Conservation (phyloP, 2,329 filamentous ascomycete genomes). For the Alternaria rosae region DNA sequence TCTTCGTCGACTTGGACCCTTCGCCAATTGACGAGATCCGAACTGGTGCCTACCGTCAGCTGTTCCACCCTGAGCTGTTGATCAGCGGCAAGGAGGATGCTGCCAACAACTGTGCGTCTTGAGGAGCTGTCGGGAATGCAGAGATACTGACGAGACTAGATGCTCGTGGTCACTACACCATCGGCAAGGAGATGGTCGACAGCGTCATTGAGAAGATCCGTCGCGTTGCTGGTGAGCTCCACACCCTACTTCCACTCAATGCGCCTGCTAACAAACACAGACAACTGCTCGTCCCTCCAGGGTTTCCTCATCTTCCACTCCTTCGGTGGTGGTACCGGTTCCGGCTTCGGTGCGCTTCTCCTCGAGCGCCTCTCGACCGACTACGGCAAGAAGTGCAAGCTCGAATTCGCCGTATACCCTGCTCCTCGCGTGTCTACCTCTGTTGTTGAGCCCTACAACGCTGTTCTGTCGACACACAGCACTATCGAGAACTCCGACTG, state of each 20-base stretch:
- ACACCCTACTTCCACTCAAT: neutral
- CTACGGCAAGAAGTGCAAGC: slow-evolving; percentile 80
- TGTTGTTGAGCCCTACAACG: slow-evolving; percentile 78
- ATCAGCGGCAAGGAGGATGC: slow-evolving; percentile 80
- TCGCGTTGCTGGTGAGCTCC: slow-evolving; percentile 68
- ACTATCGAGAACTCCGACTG: slow-evolving; percentile 81
- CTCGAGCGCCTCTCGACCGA: slow-evolving; percentile 76
- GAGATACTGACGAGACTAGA: slow-evolving; percentile 53
- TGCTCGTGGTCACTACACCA: slow-evolving; percentile 77
- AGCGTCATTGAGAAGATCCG: slow-evolving; percentile 73
- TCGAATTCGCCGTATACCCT: slow-evolving; percentile 76
- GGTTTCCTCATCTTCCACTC: slow-evolving; percentile 79
- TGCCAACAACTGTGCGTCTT: slow-evolving; percentile 71
- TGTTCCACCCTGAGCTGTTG: slow-evolving; percentile 76
- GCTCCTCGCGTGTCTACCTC: slow-evolving; percentile 73
- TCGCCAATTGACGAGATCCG: slow-evolving; percentile 78
- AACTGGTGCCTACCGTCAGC: slow-evolving; percentile 70
- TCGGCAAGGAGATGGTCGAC: slow-evolving; percentile 79
- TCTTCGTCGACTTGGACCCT: slow-evolving; percentile 76
- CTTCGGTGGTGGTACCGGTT: slow-evolving; percentile 75
- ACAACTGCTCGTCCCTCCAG: slow-evolving; percentile 76
- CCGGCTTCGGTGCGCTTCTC: slow-evolving; percentile 74
- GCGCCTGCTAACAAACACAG: slow-evolving; percentile 50
- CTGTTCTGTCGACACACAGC: slow-evolving; percentile 76
- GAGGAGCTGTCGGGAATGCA: neutral